Conservation (phyloP, 768 basidiomycete species). For the Tricholoma sp. region DNA sequence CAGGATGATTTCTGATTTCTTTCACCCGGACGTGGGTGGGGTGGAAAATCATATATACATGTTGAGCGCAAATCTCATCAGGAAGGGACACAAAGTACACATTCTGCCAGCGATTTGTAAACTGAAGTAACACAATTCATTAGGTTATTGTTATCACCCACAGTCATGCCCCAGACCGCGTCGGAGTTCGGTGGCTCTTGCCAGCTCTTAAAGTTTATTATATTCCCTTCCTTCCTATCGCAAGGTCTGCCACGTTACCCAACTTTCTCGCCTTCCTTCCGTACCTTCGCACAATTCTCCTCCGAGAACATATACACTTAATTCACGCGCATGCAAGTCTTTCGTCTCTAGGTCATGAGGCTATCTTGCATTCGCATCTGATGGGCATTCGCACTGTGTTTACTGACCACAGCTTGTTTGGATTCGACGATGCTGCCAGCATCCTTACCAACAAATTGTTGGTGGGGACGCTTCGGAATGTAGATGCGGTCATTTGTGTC, state of each 20-base stretch:
- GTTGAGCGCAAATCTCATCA: conserved; percentile 78
- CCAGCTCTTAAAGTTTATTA: conserved; percentile 92
- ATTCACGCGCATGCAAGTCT: conserved; percentile 92
- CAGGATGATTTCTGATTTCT: conserved; percentile 97
- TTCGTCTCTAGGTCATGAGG: conserved; percentile 89
- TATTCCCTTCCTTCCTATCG: conserved; percentile 84
- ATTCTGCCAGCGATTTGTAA: neutral
- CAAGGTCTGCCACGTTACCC: conserved; percentile 89
- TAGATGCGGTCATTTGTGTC: conserved; percentile 93
- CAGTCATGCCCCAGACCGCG: conserved; percentile 78
- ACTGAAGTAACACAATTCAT: neutral
- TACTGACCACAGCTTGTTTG: conserved; percentile 95
- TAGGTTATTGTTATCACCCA: conserved; percentile 96
- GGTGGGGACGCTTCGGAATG: conserved; percentile 79
- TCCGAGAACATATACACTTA: conserved; percentile 81
- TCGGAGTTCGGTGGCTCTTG: conserved; percentile 85
- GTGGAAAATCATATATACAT: conserved; percentile 97
- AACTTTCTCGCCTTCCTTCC: conserved; percentile 92
- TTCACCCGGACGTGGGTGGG: conserved; percentile 89
- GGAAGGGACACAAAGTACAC: conserved; percentile 77
- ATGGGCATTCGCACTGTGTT: conserved; percentile 89
- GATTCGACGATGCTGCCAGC: conserved; percentile 94
- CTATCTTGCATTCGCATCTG: conserved; percentile 81
- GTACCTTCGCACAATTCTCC: conserved; percentile 82
- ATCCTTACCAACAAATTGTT: conserved; percentile 96